Evolutionary conservation across 371 early-diverging fungal genomes (phyloP), one percentile per base, ranked within the genome.

Genomic region (Zancudomyces culisetae): DNA sequence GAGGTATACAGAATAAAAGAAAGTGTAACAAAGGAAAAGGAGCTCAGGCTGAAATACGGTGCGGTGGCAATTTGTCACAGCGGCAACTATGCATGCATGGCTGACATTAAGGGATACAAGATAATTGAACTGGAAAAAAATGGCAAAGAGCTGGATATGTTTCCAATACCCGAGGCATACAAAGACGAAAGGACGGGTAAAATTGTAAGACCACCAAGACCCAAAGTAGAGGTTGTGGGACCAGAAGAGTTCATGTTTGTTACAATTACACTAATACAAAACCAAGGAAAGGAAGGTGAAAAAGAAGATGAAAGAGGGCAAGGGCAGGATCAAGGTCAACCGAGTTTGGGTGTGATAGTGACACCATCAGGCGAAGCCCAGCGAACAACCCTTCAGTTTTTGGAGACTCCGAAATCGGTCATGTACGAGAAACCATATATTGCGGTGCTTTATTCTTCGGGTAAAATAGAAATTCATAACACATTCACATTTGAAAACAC

Each of bases 311-410:
- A n/a, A n/a, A n/a, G n/a, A n/a, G n/a, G n/a, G n/a, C n/a, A n/a
- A n/a, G n/a, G n/a, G n/a, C n/a, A n/a, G n/a, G 55, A 52, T 19
- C 58, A 57, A 12, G 51, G 51, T n/a, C 26, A 41, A n/a, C 28
- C 58, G 1, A 66, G 66, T 39, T 45, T 66, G 48, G 66, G 66
- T 30, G 66, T 66, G 21, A 61, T 66, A 2, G 62, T 66, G 19
- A 58, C 60, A 6, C 55, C 65, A 18, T 21, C 46, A 46, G 66
- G 66, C 46, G 66, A 66, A 57, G 66, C 66, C 1, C 43, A 41
- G 45, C 59, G 66, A 8, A 66, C 59, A 42, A 66, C 66, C 15
- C 39, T 66, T 27, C 66, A 66, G 62, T 66, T 66, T 29, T 8
- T 66, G 0, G 27, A 66, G 15, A 60, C 61, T 42, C 66, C 66